These are phyloP conservation scores for Aureobasidium lini DNA, from an alignment of 2,329 filamentous ascomycete species.

Conservation along the genomic window DNA sequence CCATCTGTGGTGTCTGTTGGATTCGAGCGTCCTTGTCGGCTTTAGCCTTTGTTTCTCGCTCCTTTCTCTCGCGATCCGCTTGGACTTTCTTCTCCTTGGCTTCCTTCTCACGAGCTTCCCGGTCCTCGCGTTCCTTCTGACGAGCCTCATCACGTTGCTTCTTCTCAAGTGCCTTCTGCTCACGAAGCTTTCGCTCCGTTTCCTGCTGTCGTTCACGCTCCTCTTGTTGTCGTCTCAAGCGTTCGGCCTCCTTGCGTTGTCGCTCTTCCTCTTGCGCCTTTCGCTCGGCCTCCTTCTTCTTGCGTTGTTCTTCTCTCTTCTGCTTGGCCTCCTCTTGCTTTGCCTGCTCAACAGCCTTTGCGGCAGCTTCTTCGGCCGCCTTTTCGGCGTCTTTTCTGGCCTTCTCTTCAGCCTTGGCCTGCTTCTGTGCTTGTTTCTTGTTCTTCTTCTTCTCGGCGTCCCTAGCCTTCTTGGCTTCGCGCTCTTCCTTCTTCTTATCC, in stretches of 20 bases:
- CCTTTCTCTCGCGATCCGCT: conserved; percentile 50
- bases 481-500: conserved; percentile 63
- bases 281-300: conserved; percentile 83
- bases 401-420: conserved; percentile 83
- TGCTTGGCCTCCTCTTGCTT: conserved; percentile 71
- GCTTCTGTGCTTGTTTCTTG: conserved; percentile 82
- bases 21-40: conserved; percentile 34
- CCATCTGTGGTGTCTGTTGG: conserved; percentile 31
- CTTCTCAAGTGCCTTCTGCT: conserved; percentile 74
- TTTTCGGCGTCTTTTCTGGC: conserved; percentile 81
- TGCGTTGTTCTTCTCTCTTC: conserved; percentile 82
- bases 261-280: conserved; percentile 87
- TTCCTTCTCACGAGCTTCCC: conserved; percentile 62
- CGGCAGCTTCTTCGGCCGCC: conserved; percentile 74
- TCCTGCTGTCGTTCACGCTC: conserved; percentile 82
- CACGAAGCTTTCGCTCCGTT: conserved; percentile 72
- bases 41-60: conserved; percentile 50
- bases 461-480: conserved; percentile 86
- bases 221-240: conserved; percentile 68
- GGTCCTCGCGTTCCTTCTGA: conserved; percentile 66
- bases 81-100: conserved; percentile 59
- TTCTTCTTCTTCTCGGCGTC: conserved; percentile 95
- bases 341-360: conserved; percentile 67
- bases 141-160: conserved; percentile 63
- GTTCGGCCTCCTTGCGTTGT: conserved; percentile 76